A percentile compares a stretch with the other conserved stretches of the same genome.
These are phyloP conservation scores for Saccharomycopsis fibuligera DNA, from an alignment of 805 yeast species.

Conservation along the genomic window DNA sequence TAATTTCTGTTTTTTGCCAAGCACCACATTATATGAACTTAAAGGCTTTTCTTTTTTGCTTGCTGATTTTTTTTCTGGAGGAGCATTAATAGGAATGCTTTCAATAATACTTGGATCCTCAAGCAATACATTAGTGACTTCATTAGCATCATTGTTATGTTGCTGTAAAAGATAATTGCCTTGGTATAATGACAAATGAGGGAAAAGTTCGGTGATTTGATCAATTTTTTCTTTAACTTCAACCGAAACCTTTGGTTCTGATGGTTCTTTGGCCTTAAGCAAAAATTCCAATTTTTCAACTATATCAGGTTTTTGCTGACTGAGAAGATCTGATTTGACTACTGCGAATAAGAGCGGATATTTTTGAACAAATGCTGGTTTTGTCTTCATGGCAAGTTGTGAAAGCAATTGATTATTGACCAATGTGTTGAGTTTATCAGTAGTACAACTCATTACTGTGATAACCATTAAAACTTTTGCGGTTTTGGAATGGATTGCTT, in stretches of 20 bases:
- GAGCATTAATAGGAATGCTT: slow-evolving; percentile 24
- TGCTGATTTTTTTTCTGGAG: neutral
- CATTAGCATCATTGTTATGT: slow-evolving; percentile 47
- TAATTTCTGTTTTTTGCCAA: slow-evolving; percentile 31
- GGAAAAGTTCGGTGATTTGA: slow-evolving; percentile 55
- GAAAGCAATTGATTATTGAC: neutral
- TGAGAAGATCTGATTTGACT: slow-evolving; percentile 39
- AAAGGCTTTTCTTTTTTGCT: slow-evolving; percentile 22
- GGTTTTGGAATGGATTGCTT: slow-evolving; percentile 40
- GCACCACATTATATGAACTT: slow-evolving; percentile 25
- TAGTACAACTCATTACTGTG: slow-evolving; percentile 44
- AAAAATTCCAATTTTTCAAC: slow-evolving; percentile 46
- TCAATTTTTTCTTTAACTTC: slow-evolving; percentile 33
- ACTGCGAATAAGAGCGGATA: slow-evolving; percentile 54
- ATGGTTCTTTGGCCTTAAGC: slow-evolving; percentile 17
- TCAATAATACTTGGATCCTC: slow-evolving; percentile 50
- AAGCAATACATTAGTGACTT: slow-evolving; percentile 49
- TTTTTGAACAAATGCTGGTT: slow-evolving; percentile 33
- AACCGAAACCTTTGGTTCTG: neutral
- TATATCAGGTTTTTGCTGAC: slow-evolving; percentile 39
- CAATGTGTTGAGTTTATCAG: slow-evolving; percentile 30
- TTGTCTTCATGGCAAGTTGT: slow-evolving; percentile 39
- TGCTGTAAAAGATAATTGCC: slow-evolving; percentile 43
- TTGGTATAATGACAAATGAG: slow-evolving; percentile 45
- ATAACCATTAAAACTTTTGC: slow-evolving; percentile 46